A percentile compares a stretch with the other conserved stretches of the same genome.
phyloP scores from a whole-genome alignment of 768 basidiomycete species.

The Boletus speciosus region DNA sequence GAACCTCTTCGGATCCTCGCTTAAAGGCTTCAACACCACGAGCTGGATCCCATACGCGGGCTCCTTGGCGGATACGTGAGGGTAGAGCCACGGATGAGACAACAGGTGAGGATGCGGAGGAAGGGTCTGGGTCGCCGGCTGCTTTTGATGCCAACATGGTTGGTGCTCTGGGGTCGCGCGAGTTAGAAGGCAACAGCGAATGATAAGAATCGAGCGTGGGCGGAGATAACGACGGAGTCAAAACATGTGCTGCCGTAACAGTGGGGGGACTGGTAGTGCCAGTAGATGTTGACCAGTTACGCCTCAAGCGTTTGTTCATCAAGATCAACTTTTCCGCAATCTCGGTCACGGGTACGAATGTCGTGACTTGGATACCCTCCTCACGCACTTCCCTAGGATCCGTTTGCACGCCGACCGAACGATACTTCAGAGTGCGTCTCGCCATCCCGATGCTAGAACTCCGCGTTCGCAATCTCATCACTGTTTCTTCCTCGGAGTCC shows the following conservation, averaged over 20 bases:
- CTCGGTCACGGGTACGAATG: conserved; percentile 12
- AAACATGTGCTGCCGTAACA: neutral
- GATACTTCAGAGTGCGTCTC: conserved; percentile 44
- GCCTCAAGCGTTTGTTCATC: conserved; percentile 20
- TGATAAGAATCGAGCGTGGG: conserved; percentile 14
- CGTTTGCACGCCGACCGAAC: conserved; percentile 71
- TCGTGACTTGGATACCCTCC: conserved; percentile 58
- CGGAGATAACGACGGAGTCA: neutral
- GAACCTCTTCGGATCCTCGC: conserved; percentile 81
- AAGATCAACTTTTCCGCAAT: conserved; percentile 21
- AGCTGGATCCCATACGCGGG: conserved; percentile 81
- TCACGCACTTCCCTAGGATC: conserved; percentile 48
- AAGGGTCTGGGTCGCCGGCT: conserved; percentile 4
- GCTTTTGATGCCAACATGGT: conserved; percentile 6
- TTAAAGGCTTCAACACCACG: conserved; percentile 85
- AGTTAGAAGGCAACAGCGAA: conserved; percentile 16
- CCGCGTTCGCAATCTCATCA: conserved; percentile 34
- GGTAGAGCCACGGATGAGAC: conserved; percentile 53
- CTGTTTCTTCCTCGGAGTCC: conserved; percentile 47
- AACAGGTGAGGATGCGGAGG: conserved; percentile 28
- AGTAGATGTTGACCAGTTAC: conserved; percentile 17
- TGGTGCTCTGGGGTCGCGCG: neutral
- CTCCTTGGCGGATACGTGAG: conserved; percentile 43
- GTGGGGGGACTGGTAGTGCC: neutral
- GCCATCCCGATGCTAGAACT: conserved; percentile 27